Conservation (phyloP, 2,329 filamentous ascomycete genomes). For the Cladosporium sp. region DNA sequence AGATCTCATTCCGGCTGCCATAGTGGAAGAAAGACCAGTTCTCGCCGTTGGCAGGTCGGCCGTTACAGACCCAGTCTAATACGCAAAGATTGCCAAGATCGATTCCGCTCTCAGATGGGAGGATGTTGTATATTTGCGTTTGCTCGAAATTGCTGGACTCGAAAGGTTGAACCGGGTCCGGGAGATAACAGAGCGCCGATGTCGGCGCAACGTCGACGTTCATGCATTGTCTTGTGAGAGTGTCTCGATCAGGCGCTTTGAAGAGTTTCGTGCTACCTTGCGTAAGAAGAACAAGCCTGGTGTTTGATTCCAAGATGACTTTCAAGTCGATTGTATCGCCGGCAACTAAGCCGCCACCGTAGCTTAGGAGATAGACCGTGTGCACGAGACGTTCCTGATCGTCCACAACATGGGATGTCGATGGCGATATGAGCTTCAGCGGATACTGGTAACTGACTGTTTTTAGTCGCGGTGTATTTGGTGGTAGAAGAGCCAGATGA, state of each 20-base stretch:
- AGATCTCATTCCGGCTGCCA: slow-evolving; percentile 86
- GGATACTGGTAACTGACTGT: slow-evolving; percentile 87
- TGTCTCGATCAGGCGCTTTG: slow-evolving; percentile 59
- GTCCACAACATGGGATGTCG: slow-evolving; percentile 48
- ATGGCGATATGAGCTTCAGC: slow-evolving; percentile 84
- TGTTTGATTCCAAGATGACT: slow-evolving; percentile 59
- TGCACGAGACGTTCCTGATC: slow-evolving; percentile 54
- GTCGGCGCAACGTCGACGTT: slow-evolving; percentile 45
- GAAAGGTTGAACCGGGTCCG: slow-evolving; percentile 92
- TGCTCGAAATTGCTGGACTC: slow-evolving; percentile 80
- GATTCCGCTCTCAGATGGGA: slow-evolving; percentile 9
- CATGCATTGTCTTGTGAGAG: slow-evolving; percentile 36
- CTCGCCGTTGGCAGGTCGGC: slow-evolving; percentile 78
- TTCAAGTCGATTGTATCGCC: slow-evolving; percentile 76
- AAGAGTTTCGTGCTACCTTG: slow-evolving; percentile 94
- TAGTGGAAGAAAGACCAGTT: slow-evolving; percentile 80
- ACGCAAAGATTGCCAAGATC: slow-evolving; percentile 61
- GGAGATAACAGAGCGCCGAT: slow-evolving; percentile 62
- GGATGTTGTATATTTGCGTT: slow-evolving; percentile 66
- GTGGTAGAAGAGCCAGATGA: slow-evolving; percentile 67
- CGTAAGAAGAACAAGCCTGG: slow-evolving; percentile 59
- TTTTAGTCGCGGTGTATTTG: slow-evolving; percentile 65
- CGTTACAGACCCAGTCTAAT: slow-evolving; percentile 92
- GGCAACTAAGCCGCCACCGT: slow-evolving; percentile 87
- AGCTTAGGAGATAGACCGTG: slow-evolving; percentile 85